These are phyloP conservation scores for Ophiostoma triangulosporum DNA, from an alignment of 2,329 filamentous ascomycete species.

Conservation along the genomic window DNA sequence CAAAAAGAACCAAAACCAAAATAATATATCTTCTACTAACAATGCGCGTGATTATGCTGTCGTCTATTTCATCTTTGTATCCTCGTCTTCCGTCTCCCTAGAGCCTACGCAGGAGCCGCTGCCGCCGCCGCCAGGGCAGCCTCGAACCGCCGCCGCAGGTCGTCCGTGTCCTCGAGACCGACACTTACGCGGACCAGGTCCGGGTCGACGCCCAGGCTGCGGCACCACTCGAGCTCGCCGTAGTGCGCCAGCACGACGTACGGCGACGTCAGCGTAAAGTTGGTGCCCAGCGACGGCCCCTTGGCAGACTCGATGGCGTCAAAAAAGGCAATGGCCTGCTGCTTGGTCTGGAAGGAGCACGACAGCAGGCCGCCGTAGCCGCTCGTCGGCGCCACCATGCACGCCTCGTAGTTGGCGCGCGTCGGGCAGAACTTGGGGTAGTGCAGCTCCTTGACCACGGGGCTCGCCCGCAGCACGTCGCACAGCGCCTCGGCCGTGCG, in stretches of 20 bases:
- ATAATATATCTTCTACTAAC: background rate
- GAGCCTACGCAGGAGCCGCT: constrained; percentile 3
- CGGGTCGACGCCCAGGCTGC: constrained; percentile 64
- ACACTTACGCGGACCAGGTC: constrained; percentile 78
- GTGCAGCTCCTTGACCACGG: constrained; percentile 60
- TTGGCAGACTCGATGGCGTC: constrained; percentile 80
- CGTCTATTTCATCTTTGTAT: background rate
- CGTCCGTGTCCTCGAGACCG: constrained; percentile 65
- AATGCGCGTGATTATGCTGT: background rate
- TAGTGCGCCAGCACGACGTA: constrained; percentile 91
- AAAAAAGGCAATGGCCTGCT: constrained; percentile 68
- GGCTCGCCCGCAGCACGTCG: constrained; percentile 48
- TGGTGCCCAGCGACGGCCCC: constrained; percentile 87
- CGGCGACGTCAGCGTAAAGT: constrained; percentile 85
- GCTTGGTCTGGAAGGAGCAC: constrained; percentile 58
- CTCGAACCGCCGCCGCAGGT: constrained; percentile 50
- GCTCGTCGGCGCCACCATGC: constrained; percentile 54
- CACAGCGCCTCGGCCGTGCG: constrained; percentile 73
- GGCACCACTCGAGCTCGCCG: constrained; percentile 80
- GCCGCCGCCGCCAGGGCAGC: constrained; percentile 53
- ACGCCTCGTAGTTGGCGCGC: constrained; percentile 54
- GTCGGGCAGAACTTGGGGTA: constrained; percentile 67
- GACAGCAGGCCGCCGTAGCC: constrained; percentile 88
- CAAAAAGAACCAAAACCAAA: too few relatives aligned
- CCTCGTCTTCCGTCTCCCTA: too few relatives aligned